phyloP scores from a whole-genome alignment of 2,329 filamentous ascomycete species.

The Verticillium longisporum region DNA sequence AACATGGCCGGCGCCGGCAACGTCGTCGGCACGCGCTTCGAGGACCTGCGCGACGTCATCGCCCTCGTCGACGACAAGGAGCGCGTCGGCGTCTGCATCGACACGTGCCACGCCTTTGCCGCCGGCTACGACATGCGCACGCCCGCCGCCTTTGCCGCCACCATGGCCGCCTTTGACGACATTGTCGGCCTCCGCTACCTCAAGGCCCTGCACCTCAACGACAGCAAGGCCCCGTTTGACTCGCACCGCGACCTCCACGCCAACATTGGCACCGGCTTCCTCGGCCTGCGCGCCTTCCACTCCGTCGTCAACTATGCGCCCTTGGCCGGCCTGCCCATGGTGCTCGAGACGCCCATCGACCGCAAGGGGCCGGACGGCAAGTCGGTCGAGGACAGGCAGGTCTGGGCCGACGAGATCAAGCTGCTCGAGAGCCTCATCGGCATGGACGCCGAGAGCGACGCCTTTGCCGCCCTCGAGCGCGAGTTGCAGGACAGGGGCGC shows the following conservation, averaged over 20 bases:
- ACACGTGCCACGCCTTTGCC: slow-evolving; percentile 95
- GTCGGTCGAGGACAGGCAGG: slow-evolving; percentile 65
- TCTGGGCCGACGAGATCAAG: slow-evolving; percentile 95
- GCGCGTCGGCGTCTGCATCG: slow-evolving; percentile 87
- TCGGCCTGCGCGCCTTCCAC: slow-evolving; percentile 86
- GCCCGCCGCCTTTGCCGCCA: slow-evolving; percentile 63
- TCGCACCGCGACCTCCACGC: slow-evolving; percentile 87
- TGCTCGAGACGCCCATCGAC: slow-evolving; percentile 94
- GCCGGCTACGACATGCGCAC: slow-evolving; percentile 85
- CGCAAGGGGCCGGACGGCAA: slow-evolving; percentile 58
- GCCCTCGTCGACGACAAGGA: slow-evolving; percentile 69
- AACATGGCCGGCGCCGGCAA: slow-evolving; percentile 93
- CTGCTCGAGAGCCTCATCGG: slow-evolving; percentile 82
- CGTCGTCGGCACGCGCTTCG: slow-evolving; percentile 76
- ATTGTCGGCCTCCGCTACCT: slow-evolving; percentile 75
- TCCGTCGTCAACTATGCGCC: slow-evolving; percentile 76
- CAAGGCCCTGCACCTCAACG: slow-evolving; percentile 84
- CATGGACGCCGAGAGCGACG: slow-evolving; percentile 68
- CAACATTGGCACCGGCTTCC: slow-evolving; percentile 92
- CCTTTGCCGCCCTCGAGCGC: slow-evolving; percentile 61
- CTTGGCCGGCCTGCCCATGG: slow-evolving; percentile 77
- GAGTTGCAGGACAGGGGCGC: slow-evolving; percentile 62
- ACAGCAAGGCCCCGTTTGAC: slow-evolving; percentile 82
- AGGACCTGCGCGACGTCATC: slow-evolving; percentile 83
- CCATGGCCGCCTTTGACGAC: slow-evolving; percentile 69